Evolutionary conservation across 345 rosid species (phyloP).

Genomic region (Euphorbia lathyris): DNA sequence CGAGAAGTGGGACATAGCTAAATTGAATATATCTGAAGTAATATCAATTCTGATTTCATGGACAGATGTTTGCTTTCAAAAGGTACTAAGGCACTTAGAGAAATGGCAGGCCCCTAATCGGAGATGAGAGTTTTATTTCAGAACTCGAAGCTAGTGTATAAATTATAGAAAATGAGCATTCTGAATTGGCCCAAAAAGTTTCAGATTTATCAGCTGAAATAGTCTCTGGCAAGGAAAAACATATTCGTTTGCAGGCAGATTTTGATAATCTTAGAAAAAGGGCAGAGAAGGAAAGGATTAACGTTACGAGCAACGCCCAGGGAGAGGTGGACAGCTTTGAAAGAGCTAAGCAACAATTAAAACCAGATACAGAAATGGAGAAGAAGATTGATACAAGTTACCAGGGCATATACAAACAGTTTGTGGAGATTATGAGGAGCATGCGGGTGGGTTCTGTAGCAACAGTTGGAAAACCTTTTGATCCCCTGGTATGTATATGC

Average conservation of each 20-base stretch:
- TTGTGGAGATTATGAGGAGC: slow-evolving; percentile 80
- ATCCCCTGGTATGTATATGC: slow-evolving; percentile 58
- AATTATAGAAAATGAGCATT: slow-evolving; percentile 40
- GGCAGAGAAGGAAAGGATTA: slow-evolving; percentile 56
- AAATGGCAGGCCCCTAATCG: too few relatives aligned
- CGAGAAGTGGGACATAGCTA: too few relatives aligned
- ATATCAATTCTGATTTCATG: too few relatives aligned
- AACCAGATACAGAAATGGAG: slow-evolving; percentile 63
- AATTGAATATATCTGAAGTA: too few relatives aligned
- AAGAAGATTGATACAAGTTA: slow-evolving; percentile 78
- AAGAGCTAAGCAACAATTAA: slow-evolving; percentile 63
- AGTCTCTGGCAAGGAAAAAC: slow-evolving; percentile 53
- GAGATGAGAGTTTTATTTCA: slow-evolving; percentile 41
- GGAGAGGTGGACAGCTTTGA: slow-evolving; percentile 81
- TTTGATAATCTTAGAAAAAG: slow-evolving; percentile 82
- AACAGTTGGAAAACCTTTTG: slow-evolving; percentile 81
- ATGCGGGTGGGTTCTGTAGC: slow-evolving; percentile 67
- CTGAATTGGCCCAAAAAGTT: slow-evolving; percentile 44
- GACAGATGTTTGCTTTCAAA: too few relatives aligned
- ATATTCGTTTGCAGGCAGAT: slow-evolving; percentile 75
- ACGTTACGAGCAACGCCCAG: slow-evolving; percentile 49
- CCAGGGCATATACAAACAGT: slow-evolving; percentile 90
- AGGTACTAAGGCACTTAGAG: too few relatives aligned
- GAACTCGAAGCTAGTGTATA: slow-evolving; percentile 51
- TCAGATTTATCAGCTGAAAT: slow-evolving; percentile 60